Evolutionary conservation across 805 yeast species (phyloP).

Genomic region (Zygoascus flipseniorum): DNA sequence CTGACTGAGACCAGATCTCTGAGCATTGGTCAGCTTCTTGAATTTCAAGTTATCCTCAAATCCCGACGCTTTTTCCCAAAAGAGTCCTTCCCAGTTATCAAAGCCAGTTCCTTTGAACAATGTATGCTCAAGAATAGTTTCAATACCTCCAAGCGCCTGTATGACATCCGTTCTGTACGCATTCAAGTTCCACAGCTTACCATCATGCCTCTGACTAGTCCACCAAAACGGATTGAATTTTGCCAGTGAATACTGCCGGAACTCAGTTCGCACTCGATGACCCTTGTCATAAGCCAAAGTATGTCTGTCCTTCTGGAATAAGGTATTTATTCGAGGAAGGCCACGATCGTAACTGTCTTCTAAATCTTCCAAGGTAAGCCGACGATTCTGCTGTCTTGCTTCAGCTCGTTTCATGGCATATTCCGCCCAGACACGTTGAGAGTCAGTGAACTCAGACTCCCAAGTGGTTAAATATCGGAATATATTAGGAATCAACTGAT

Average conservation of each 20-base stretch:
- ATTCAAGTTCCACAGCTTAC: constrained; percentile 88
- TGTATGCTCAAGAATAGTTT: constrained; percentile 90
- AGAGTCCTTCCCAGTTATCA: constrained; percentile 96
- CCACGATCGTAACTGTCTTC: constrained; percentile 97
- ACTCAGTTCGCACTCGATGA: constrained; percentile 73
- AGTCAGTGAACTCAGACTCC: constrained; percentile 93
- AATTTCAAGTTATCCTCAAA: constrained; percentile 94
- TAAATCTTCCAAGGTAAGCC: constrained; percentile 85
- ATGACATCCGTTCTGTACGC: constrained; percentile 93
- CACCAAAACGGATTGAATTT: constrained; percentile 92
- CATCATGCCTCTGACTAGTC: constrained; percentile 90
- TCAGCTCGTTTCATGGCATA: constrained; percentile 84
- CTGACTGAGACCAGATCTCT: constrained; percentile 92
- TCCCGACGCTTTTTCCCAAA: constrained; percentile 98
- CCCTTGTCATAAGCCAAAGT: constrained; percentile 94
- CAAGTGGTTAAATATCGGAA: constrained; percentile 90
- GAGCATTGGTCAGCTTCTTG: constrained; percentile 94
- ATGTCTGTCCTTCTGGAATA: constrained; percentile 91
- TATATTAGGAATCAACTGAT: constrained; percentile 80
- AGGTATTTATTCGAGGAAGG: constrained; percentile 87
- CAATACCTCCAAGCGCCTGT: constrained; percentile 95
- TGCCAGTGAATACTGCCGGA: constrained; percentile 61
- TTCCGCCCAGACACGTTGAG: constrained; percentile 97
- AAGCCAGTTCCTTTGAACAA: constrained; percentile 95
- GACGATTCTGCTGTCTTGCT: constrained; percentile 75